A percentile compares a stretch with the other conserved stretches of the same genome.
Conservation (phyloP, 2,329 filamentous ascomycete genomes). For the Bimuria novae-zelandiae region DNA sequence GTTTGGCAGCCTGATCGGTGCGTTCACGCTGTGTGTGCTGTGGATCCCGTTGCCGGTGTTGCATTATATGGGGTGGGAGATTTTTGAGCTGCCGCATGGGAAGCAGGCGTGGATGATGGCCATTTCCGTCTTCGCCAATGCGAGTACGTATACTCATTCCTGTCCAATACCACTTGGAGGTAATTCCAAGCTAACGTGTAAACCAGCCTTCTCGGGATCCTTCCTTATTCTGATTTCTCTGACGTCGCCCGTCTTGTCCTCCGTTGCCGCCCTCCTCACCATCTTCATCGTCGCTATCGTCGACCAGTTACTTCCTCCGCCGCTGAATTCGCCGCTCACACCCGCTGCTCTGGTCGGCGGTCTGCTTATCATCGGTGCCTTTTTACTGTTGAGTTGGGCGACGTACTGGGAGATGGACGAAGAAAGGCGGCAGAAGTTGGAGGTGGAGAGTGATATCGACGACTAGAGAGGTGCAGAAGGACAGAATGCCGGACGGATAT, state of each 20-base stretch:
- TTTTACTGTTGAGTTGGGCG: slow-evolving; percentile 84
- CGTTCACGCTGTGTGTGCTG: slow-evolving; percentile 82
- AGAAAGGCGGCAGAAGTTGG: slow-evolving; percentile 67
- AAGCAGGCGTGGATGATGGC: slow-evolving; percentile 78
- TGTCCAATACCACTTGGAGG: background rate
- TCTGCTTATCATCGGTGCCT: slow-evolving; percentile 83
- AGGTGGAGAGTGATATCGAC: slow-evolving; percentile 52
- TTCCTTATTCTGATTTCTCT: slow-evolving; percentile 93
- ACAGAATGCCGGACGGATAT: background rate
- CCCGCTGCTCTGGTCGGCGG: slow-evolving; percentile 80
- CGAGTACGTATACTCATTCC: slow-evolving; percentile 56
- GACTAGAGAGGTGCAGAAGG: too few relatives aligned
- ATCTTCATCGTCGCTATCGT: slow-evolving; percentile 95
- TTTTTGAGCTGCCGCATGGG: slow-evolving; percentile 79
- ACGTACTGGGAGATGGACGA: slow-evolving; percentile 94
- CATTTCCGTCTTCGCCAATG: slow-evolving; percentile 83
- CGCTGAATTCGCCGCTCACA: slow-evolving; percentile 72
- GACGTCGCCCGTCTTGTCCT: slow-evolving; percentile 89
- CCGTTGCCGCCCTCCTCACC: slow-evolving; percentile 88
- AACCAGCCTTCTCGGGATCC: slow-evolving; percentile 76
- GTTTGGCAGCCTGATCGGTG: slow-evolving; percentile 84
- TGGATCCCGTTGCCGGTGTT: slow-evolving; percentile 91
- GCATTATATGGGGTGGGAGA: slow-evolving; percentile 77
- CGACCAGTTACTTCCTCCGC: slow-evolving; percentile 78
- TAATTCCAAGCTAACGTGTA: slow-evolving; percentile 14